phyloP scores from a whole-genome alignment of 495 filamentous ascomycete species.

The Lophiostoma macrostomum region DNA sequence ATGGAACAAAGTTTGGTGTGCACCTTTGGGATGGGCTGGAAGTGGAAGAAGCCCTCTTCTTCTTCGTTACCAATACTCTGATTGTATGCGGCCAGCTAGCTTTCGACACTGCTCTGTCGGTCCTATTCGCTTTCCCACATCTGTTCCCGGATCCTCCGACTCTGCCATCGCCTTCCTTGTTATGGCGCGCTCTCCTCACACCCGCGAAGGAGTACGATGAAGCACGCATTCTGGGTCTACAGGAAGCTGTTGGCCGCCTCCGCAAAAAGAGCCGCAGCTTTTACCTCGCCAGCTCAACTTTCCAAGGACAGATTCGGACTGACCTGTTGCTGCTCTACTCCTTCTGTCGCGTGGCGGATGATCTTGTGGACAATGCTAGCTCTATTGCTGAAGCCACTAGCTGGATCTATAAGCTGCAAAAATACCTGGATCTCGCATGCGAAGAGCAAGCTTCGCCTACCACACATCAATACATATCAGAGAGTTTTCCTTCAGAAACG shows the following conservation, averaged over 20 bases:
- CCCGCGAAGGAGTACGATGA: constrained; percentile 48
- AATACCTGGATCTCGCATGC: constrained; percentile 49
- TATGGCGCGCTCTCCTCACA: constrained; percentile 47
- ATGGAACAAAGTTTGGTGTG: constrained; percentile 57
- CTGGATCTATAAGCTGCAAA: constrained; percentile 53
- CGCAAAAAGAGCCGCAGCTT: constrained; percentile 63
- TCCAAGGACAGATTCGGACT: constrained; percentile 60
- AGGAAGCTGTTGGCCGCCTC: constrained; percentile 53
- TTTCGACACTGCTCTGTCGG: constrained; percentile 60
- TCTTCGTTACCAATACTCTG: constrained; percentile 60
- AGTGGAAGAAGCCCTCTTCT: constrained; percentile 67
- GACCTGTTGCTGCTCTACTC: constrained; percentile 67
- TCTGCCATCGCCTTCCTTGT: constrained; percentile 46
- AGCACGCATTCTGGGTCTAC: constrained; percentile 52
- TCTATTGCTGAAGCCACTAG: constrained; percentile 44
- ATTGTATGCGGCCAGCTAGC: constrained; percentile 64
- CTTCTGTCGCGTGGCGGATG: constrained; percentile 68
- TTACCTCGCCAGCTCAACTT: constrained; percentile 62
- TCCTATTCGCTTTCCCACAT: constrained; percentile 54
- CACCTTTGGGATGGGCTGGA: constrained; percentile 61
- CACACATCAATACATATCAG: constrained; percentile 38
- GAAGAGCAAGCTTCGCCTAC: constrained; percentile 20
- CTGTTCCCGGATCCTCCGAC: constrained; percentile 45
- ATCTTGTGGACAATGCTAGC: constrained; percentile 60
- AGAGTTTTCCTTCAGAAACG: constrained; percentile 48